phyloP scores from a whole-genome alignment of 805 yeast species.

The Tetrapisispora iriomotensis region DNA sequence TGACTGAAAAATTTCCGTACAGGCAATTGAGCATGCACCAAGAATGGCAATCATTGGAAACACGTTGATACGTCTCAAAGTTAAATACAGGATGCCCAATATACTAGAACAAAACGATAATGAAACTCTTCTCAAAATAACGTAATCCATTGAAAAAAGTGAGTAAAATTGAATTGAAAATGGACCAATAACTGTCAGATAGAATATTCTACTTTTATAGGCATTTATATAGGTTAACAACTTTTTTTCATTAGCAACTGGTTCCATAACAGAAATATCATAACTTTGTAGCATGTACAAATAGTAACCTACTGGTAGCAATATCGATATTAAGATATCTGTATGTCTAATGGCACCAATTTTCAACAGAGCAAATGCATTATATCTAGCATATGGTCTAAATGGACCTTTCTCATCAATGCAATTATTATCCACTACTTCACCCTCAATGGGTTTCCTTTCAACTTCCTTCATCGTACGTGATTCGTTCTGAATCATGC shows the following conservation, averaged over 20 bases:
- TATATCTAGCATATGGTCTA: not conserved
- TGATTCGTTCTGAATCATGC: too few relatives aligned
- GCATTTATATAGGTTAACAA: constrained; percentile 5
- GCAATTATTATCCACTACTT: too few relatives aligned
- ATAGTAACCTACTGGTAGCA: not conserved
- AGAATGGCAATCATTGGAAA: constrained; percentile 35
- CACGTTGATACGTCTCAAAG: constrained; percentile 24
- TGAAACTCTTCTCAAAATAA: constrained; percentile 8
- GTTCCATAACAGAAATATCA: not conserved
- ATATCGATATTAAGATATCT: not conserved
- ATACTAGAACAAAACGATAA: constrained; percentile 7
- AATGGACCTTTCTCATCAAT: not conserved
- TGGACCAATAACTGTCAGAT: constrained; percentile 13
- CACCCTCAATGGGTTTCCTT: not conserved
- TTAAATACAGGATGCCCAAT: constrained; percentile 9
- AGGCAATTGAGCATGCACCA: constrained; percentile 18
- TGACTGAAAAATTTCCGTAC: constrained; percentile 12
- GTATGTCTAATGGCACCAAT: not conserved
- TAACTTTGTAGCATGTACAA: not conserved
- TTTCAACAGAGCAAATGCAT: not conserved
- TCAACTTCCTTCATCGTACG: not conserved
- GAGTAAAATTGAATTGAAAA: constrained; percentile 20
- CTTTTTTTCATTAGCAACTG: constrained; percentile 5
- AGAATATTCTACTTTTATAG: constrained; percentile 12
- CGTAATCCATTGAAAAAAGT: constrained; percentile 3